Conservation (phyloP, 2,329 filamentous ascomycete genomes). For the Colletotrichum sp. region DNA sequence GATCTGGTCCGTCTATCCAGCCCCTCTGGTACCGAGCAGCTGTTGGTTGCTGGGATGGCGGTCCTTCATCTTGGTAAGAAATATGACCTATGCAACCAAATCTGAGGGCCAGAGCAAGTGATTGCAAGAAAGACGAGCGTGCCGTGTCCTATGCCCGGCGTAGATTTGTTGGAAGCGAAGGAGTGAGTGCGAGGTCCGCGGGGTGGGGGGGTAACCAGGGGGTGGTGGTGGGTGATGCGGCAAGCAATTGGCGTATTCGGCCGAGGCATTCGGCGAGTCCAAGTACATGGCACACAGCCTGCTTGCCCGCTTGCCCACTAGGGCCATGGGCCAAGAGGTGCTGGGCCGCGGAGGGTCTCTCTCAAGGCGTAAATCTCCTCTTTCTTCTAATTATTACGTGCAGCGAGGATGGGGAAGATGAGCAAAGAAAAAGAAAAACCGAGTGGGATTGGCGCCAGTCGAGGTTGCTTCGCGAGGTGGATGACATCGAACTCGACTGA, state of each 20-base stretch:
- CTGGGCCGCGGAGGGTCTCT: not conserved
- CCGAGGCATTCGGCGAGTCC: not conserved
- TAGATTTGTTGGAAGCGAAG: not conserved
- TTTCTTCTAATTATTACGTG: slow-evolving; percentile 1
- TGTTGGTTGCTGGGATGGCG: not conserved
- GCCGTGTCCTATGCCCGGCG: not conserved
- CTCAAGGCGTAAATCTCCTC: not conserved
- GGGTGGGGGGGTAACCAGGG: not conserved
- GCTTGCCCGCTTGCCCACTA: not conserved
- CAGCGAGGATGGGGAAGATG: slow-evolving; percentile 10
- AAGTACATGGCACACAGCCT: not conserved
- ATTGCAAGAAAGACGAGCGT: not conserved
- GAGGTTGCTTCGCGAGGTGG: not conserved
- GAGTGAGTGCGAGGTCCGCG: not conserved
- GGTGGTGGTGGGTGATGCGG: not conserved
- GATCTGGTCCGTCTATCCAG: not conserved
- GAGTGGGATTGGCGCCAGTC: not conserved
- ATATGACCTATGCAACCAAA: not conserved
- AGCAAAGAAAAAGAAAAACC: slow-evolving; percentile 4
- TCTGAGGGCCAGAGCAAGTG: not conserved
- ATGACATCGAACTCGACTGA: slow-evolving; percentile 19
- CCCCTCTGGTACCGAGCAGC: not conserved
- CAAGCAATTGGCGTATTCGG: not conserved
- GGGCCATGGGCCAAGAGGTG: not conserved
- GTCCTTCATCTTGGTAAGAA: not conserved